Evolutionary conservation across 768 basidiomycete genomes (phyloP), one percentile per base, ranked within the genome.

Genomic region (Dioszegia crocea): DNA sequence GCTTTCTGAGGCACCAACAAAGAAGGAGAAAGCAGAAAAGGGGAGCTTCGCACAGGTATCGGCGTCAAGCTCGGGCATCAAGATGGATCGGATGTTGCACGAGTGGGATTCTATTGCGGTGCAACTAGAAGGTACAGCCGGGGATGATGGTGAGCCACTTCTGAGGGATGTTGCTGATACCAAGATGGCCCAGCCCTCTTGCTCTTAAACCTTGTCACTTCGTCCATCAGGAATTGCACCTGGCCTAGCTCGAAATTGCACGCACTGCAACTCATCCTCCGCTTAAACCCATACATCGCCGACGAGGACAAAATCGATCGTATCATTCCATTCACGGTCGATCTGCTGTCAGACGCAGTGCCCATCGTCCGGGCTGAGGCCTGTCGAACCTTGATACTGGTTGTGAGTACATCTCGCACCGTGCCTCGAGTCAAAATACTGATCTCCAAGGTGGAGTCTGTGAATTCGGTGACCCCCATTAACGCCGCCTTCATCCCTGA

Each of bases 251-350:
- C 91, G 19, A 91, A 91, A 76, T 78, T 93, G 23, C 85, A 84
- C 33, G 89, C 87, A 0, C 77, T 98, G 46, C 91, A 97, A 67
- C 82, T 94, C 4, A 87, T 96, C 56, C 81, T 96, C 24, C 88
- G 89, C 0, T 80, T 98, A 16, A 82, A 84, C 8, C 82, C 83
- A 11, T 87, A 88, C 66, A 80, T 98, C 33, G 90, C 90, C 0
- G 96, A 98, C 69, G 96, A 97, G 76, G 91, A 92, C 2, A 93
- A 93, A 73, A 79, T 97, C 51, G 96, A 99, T 73, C 84, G 93
- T 1, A 84, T 96, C 80, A 82, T 94, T 2, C 96, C 96, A 0
- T 97, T 92, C 65, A 83, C 93, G 26, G 86, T 97, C 1, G 89
- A 92, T 38, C 80, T 97, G 4, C 76, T 96, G 19, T 85, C 88